Conservation (phyloP, 768 basidiomycete species). For the Tremella mesenterica region DNA sequence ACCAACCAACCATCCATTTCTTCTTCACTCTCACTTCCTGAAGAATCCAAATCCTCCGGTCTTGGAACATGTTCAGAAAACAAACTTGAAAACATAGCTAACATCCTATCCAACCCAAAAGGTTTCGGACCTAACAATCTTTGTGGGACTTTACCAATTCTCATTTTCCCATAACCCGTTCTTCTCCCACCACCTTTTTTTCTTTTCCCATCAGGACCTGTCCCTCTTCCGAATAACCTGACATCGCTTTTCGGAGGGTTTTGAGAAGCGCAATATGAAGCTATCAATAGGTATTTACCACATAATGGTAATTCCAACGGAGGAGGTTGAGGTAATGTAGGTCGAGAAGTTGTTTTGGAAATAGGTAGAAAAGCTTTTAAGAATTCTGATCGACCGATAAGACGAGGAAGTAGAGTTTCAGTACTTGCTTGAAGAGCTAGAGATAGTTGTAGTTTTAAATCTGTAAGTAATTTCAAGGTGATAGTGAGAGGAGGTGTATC, state of each 20-base stretch:
- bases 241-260: conserved; percentile 74
- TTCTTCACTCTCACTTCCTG: conserved; percentile 46
- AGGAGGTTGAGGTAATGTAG: conserved; percentile 14
- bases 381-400: conserved; percentile 25
- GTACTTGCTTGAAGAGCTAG: conserved; percentile 32
- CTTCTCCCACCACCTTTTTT: conserved; percentile 42
- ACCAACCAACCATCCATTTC: conserved; percentile 13
- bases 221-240: conserved; percentile 69
- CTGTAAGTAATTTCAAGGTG: conserved; percentile 35
- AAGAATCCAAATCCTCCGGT: conserved; percentile 53
- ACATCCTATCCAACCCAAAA: conserved; percentile 69
- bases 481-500: conserved; percentile 21
- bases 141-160: conserved; percentile 51
- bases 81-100: conserved; percentile 70
- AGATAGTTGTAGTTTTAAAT: conserved; percentile 36
- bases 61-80: conserved; percentile 37
- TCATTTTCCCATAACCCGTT: conserved; percentile 45
- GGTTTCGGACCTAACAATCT: conserved; percentile 67
- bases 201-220: conserved; percentile 52
- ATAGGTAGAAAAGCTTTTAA: conserved; percentile 9
- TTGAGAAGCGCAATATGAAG: conserved; percentile 71
- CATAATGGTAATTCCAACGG: conserved; percentile 22
- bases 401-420: conserved; percentile 28
- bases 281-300: conserved; percentile 65
- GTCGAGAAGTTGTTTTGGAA: not conserved